Evolutionary conservation across 2,329 filamentous ascomycete species (phyloP).

Genomic region (Beauveria bassiana): DNA sequence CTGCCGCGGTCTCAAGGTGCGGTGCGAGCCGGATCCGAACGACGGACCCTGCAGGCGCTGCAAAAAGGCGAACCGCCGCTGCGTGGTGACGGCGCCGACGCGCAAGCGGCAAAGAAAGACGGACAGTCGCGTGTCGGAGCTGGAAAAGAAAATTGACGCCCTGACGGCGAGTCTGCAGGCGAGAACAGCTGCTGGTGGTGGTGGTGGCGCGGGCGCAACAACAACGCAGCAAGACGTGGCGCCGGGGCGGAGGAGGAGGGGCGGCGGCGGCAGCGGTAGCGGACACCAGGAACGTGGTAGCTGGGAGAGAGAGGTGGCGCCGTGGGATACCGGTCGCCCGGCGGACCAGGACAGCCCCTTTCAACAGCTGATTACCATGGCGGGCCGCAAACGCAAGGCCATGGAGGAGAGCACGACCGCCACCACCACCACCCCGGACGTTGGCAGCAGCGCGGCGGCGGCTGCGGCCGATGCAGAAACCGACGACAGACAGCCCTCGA

Average conservation of each 20-base stretch:
- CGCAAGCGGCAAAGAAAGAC: conserved; percentile 87
- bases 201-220: no score
- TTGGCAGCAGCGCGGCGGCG: background rate
- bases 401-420: background rate
- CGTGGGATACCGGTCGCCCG: background rate
- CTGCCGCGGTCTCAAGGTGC: conserved; percentile 70
- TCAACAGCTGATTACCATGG: conserved; percentile 11
- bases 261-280: no score
- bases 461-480: background rate
- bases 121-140: conserved; percentile 78
- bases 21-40: conserved; percentile 68
- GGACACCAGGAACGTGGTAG: background rate
- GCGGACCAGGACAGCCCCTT: conserved; percentile 8
- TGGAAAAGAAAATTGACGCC: conserved; percentile 89
- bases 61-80: conserved; percentile 69
- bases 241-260: background rate
- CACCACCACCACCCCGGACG: no score
- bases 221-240: background rate
- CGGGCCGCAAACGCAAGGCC: conserved; percentile 25
- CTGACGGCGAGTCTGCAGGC: conserved; percentile 73
- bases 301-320: conserved; percentile 4
- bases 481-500: conserved; percentile 6
- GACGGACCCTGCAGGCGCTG: conserved; percentile 65
- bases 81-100: conserved; percentile 66
- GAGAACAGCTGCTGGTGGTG: conserved; percentile 14